phyloP scores from a whole-genome alignment of 148 eudicot species.

The Rhododendron mucronatum region DNA sequence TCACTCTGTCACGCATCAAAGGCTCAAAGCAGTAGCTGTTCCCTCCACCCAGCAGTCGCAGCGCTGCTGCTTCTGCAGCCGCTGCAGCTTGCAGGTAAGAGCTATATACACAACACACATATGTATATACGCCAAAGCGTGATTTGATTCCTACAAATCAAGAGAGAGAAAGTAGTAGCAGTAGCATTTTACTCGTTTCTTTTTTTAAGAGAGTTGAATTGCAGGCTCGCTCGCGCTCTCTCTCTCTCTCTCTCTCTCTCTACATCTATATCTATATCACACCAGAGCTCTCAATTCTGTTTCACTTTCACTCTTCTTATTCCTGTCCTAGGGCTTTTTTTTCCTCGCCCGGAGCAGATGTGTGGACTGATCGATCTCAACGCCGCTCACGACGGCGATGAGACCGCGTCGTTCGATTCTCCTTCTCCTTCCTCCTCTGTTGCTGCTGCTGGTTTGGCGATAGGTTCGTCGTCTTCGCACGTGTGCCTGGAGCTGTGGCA shows the following conservation, averaged over 20 bases:
- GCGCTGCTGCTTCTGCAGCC: conserved; percentile 38
- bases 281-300: neutral
- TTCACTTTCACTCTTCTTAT: neutral
- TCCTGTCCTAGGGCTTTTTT: conserved; percentile 1
- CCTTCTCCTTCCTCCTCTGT: conserved; percentile 8
- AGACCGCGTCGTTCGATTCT: conserved; percentile 29
- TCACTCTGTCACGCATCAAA: conserved; percentile 49
- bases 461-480: conserved; percentile 19
- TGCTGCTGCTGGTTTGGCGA: conserved; percentile 14
- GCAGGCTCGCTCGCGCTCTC: neutral
- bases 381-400: conserved; percentile 50
- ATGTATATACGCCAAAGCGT: neutral
- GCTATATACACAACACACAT: neutral
- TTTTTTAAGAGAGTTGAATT: neutral
- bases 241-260: neutral
- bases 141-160: conserved; percentile 11
- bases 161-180: neutral
- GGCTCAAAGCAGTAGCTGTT: conserved; percentile 34
- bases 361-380: conserved; percentile 83
- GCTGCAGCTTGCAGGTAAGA: conserved; percentile 31
- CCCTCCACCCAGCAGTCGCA: conserved; percentile 34
- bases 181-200: neutral
- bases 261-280: conserved; percentile 7
- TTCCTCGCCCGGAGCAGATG: conserved; percentile 25
- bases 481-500: conserved; percentile 99